phyloP scores from a whole-genome alignment of 805 yeast species.

The Candida succiphila region DNA sequence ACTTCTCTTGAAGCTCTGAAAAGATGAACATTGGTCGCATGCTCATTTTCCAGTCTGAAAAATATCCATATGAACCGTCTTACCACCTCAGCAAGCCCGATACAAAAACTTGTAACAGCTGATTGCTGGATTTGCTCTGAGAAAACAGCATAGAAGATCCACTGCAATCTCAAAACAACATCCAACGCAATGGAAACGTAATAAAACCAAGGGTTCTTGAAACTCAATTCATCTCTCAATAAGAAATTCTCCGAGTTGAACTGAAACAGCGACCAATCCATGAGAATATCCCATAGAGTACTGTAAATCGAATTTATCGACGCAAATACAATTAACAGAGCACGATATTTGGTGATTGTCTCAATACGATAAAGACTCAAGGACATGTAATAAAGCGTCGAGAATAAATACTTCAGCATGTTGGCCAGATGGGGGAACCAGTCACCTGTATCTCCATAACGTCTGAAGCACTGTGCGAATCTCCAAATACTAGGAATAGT shows the following conservation, averaged over 20 bases:
- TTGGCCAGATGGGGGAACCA: slow-evolving; percentile 96
- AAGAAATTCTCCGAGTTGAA: slow-evolving; percentile 43
- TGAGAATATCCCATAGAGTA: slow-evolving; percentile 78
- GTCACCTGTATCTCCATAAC: slow-evolving; percentile 88
- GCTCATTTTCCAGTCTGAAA: slow-evolving; percentile 94
- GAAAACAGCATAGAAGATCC: slow-evolving; percentile 85
- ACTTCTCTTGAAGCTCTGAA: slow-evolving; percentile 84
- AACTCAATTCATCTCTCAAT: slow-evolving; percentile 65
- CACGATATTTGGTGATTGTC: slow-evolving; percentile 29
- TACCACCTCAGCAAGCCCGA: slow-evolving; percentile 73
- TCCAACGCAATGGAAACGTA: slow-evolving; percentile 69
- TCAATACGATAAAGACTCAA: slow-evolving; percentile 74
- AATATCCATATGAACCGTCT: slow-evolving; percentile 86
- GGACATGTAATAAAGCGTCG: slow-evolving; percentile 58
- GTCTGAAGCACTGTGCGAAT: slow-evolving; percentile 79
- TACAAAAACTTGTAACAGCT: slow-evolving; percentile 73
- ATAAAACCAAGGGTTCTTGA: slow-evolving; percentile 48
- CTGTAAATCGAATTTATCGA: slow-evolving; percentile 60
- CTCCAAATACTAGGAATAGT: slow-evolving; percentile 88
- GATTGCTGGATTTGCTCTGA: slow-evolving; percentile 74
- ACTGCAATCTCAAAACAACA: slow-evolving; percentile 71
- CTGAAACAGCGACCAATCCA: slow-evolving; percentile 94
- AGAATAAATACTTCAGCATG: slow-evolving; percentile 62
- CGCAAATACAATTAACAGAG: slow-evolving; percentile 66
- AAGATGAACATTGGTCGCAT: slow-evolving; percentile 77